Evolutionary conservation across 2,329 filamentous ascomycete genomes (phyloP), one percentile per base, ranked within the genome.

Genomic region (Stagonosporopsis chrysanthemi): DNA sequence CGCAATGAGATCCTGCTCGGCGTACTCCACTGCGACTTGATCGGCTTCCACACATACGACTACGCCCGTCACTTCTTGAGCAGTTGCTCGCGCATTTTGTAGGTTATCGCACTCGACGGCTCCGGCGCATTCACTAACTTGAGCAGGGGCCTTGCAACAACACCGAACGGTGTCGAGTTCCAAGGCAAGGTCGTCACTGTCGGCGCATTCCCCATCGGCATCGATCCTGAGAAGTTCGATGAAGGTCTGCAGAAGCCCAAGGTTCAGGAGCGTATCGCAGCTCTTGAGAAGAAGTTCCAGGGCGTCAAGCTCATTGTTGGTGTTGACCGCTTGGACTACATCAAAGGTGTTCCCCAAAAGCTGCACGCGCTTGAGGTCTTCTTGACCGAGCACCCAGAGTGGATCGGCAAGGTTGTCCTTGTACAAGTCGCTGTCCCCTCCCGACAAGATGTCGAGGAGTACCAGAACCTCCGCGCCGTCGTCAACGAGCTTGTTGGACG

Each of bases 11-110:
- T 98, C 47, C 84, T 99, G 41, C 84, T 90, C 45, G 93, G 95
- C 53, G 87, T 98, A 36, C 83, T 99, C 31, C 90, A 96, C 75
- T 97, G 94, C 80, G 95, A 98, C 75, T 82, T 99, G 58, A 92
- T 98, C 72, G 95, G 95, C 29, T 98, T 99, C 82, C 95, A 99
- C 79, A 99, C 95, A 26, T 98, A 97, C 80, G 94, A 98, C 79
- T 99, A 99, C 73, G 94, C 93, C n/a, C 86, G 95, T 49, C 95
- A 99, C 79, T 99, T 98, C 80, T 80, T 99, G 65, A 97, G 92
- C 80, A 94, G 91, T 74, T 98, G 95, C 80, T 94, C 92, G n/a
- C 89, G 94, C 64, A 95, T 98, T 65, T 83, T 97, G 82, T 90
- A 82, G 75, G 85, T 77, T 35, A 6, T 9, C 4, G 7, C 2